Evolutionary conservation across 371 early-diverging fungal species (phyloP).

Genomic region (Modicella reniformis): DNA sequence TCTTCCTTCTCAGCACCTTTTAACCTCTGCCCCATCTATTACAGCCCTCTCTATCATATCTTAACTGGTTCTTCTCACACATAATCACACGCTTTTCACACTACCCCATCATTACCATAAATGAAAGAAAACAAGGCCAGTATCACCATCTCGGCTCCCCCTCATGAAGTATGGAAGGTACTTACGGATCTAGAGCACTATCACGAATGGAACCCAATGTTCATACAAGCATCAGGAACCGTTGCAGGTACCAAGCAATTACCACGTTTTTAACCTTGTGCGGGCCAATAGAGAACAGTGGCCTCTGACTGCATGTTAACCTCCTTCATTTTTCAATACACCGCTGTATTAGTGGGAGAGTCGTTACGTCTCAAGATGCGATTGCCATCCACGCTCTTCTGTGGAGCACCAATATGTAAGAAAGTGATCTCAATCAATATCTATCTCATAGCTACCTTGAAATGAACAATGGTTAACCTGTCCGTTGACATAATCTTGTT

Average conservation of each 20-base stretch:
- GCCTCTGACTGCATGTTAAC: too few species aligned
- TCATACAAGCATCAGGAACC: constrained; percentile 35
- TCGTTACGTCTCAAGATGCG: constrained; percentile 25
- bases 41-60: neutral
- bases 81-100: neutral
- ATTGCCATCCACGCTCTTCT: constrained; percentile 32
- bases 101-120: neutral
- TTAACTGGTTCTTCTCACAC: neutral
- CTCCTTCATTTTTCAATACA: neutral
- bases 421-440: neutral
- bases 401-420: constrained; percentile 50
- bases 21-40: neutral
- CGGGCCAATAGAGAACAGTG: too few species aligned
- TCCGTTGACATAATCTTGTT: neutral
- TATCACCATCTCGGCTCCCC: constrained; percentile 38
- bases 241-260: too few species aligned
- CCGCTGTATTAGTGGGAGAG: constrained; percentile 22
- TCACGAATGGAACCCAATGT: constrained; percentile 46
- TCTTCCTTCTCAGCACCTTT: neutral
- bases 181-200: constrained; percentile 38
- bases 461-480: too few species aligned
- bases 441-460: too few species aligned
- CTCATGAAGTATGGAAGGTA: constrained; percentile 40
- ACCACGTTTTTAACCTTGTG: too few species aligned
- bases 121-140: constrained; percentile 46